Evolutionary conservation across 2,329 filamentous ascomycete species (phyloP).

Genomic region (Colletotrichum chrysophilum): DNA sequence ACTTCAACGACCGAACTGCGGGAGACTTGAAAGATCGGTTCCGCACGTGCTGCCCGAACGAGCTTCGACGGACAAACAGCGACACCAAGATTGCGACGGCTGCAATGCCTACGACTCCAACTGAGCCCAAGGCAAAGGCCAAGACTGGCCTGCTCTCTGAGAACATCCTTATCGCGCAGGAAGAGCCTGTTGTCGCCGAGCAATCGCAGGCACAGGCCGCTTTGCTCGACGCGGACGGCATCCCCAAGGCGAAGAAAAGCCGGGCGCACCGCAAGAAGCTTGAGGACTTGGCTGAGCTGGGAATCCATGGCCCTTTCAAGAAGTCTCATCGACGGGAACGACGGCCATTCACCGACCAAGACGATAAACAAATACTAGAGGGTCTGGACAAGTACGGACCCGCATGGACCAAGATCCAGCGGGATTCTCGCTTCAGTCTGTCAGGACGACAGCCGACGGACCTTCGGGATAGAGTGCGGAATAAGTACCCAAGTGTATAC

Average conservation of each 20-base stretch:
- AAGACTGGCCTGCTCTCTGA: slow-evolving; percentile 59
- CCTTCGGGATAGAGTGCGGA: slow-evolving; percentile 66
- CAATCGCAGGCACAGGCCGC: slow-evolving; percentile 22
- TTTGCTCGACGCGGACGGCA: slow-evolving; percentile 37
- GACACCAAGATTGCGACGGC: slow-evolving; percentile 25
- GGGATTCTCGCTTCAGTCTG: slow-evolving; percentile 63
- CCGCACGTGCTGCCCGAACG: slow-evolving; percentile 68
- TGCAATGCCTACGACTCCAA: slow-evolving; percentile 3
- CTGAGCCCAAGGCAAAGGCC: slow-evolving; percentile 38
- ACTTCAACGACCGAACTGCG: slow-evolving; percentile 65
- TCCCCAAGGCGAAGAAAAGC: slow-evolving; percentile 51
- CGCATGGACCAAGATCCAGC: slow-evolving; percentile 70
- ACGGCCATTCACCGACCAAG: slow-evolving; percentile 65
- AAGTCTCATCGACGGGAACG: slow-evolving; percentile 65
- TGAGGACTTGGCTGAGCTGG: slow-evolving; percentile 60
- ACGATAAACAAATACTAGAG: slow-evolving; percentile 66
- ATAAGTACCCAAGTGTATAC: slow-evolving; percentile 67
- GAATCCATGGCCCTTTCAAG: slow-evolving; percentile 67
- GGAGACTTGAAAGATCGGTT: slow-evolving; percentile 71
- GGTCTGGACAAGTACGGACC: slow-evolving; percentile 66
- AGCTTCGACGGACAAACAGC: slow-evolving; percentile 54
- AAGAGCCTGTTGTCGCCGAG: slow-evolving; percentile 35
- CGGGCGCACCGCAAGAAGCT: slow-evolving; percentile 61
- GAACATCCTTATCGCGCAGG: slow-evolving; percentile 58
- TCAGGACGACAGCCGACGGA: slow-evolving; percentile 66